A percentile compares a stretch with the other conserved stretches of the same genome.
Conservation (phyloP, 805 yeast genomes). For the Starmerella bombi region DNA sequence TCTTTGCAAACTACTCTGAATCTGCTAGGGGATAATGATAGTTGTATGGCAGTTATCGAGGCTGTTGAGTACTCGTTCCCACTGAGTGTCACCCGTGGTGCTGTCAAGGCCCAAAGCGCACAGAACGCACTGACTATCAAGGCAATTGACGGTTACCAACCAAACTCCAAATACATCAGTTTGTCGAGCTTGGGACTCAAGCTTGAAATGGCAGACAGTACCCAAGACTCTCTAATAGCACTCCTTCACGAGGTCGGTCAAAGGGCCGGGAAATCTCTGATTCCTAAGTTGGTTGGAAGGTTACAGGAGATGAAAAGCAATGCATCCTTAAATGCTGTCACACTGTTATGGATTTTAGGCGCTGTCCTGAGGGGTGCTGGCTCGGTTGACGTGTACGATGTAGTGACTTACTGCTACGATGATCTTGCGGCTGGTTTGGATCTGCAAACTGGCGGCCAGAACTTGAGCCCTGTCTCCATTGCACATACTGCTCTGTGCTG, state of each 20-base stretch:
- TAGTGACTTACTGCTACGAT: conserved; percentile 14
- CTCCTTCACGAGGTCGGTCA: conserved; percentile 10
- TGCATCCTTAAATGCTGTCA: conserved; percentile 6
- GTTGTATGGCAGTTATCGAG: conserved; percentile 1
- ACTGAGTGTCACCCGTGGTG: background rate
- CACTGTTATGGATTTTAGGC: conserved; percentile 15
- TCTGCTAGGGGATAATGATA: background rate
- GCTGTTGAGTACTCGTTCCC: conserved; percentile 9
- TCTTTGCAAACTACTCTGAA: conserved; percentile 5
- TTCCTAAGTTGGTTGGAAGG: background rate
- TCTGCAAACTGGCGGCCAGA: background rate
- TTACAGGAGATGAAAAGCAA: conserved; percentile 3
- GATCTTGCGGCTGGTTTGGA: conserved; percentile 6
- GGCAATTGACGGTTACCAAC: background rate
- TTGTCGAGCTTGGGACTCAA: conserved; percentile 7
- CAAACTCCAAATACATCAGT: background rate
- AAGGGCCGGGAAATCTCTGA: background rate
- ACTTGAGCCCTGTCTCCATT: background rate
- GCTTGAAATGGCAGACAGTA: background rate
- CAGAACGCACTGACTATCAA: background rate
- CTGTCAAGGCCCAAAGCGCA: background rate
- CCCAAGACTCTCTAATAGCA: conserved; percentile 4
- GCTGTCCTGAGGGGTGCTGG: conserved; percentile 7
- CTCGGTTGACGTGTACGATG: conserved; percentile 10
- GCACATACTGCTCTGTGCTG: conserved; percentile 13